Evolutionary conservation across 257 asterid species (phyloP).

Genomic region (Solanum tacnaense): DNA sequence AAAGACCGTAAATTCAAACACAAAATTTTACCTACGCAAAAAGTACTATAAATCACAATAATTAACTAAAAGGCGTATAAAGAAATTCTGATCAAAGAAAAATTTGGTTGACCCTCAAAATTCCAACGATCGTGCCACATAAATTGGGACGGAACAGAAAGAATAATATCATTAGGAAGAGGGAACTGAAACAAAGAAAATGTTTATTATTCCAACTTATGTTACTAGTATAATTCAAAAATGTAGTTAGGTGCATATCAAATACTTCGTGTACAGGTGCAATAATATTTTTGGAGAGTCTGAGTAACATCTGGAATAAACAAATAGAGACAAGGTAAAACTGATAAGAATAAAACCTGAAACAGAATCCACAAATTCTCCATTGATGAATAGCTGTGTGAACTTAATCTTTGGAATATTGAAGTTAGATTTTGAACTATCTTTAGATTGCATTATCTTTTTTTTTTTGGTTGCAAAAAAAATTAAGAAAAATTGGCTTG

Average conservation of each 20-base stretch:
- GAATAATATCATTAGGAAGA: background rate
- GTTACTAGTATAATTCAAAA: background rate
- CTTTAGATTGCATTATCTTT: background rate
- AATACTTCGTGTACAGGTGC: background rate
- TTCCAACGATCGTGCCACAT: background rate
- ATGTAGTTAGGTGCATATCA: background rate
- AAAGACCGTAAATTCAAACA: no score
- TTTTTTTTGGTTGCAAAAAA: background rate
- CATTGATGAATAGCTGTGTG: conserved; percentile 28
- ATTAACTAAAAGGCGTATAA: no score
- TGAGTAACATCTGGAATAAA: background rate
- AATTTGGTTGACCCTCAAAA: background rate
- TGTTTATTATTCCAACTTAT: background rate
- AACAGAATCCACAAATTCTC: conserved; percentile 22
- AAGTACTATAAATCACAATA: no score
- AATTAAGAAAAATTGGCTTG: background rate
- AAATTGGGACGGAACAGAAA: background rate
- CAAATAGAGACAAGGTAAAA: background rate
- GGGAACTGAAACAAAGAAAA: background rate
- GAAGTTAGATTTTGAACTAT: background rate
- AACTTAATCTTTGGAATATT: conserved; percentile 20
- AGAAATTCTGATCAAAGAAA: background rate
- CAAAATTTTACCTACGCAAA: no score
- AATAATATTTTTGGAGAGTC: background rate
- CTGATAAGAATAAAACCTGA: conserved; percentile 12